A percentile compares a stretch with the other conserved stretches of the same genome.
These are phyloP conservation scores for Parachaetomium inaequale DNA, from an alignment of 495 filamentous ascomycete genomes.

Conservation along the genomic window DNA sequence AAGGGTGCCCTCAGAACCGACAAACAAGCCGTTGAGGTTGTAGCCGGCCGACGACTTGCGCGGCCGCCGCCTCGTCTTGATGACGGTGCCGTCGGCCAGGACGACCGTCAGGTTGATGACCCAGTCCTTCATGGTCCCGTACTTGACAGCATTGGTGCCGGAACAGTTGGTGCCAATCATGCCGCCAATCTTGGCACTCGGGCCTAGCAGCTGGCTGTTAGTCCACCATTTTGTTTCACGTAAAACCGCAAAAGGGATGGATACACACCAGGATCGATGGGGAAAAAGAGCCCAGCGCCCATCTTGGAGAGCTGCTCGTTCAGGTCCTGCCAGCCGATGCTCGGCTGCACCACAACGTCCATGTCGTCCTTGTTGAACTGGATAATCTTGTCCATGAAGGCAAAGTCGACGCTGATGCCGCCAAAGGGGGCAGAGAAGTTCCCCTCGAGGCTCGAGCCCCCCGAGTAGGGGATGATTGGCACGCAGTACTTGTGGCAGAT, in stretches of 20 bases:
- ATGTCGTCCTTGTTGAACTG: conserved; percentile 80
- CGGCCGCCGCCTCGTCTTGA: conserved; percentile 71
- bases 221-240: not conserved
- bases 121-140: conserved; percentile 87
- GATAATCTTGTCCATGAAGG: conserved; percentile 77
- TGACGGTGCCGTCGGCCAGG: conserved; percentile 70
- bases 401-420: conserved; percentile 86
- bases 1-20: conserved; percentile 75
- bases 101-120: conserved; percentile 78
- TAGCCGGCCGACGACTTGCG: conserved; percentile 79
- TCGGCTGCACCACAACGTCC: conserved; percentile 88
- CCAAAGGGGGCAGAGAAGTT: conserved; percentile 84
- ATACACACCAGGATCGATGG: conserved; percentile 68
- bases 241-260: not conserved
- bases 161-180: conserved; percentile 82
- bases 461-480: conserved; percentile 85
- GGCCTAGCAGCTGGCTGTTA: conserved; percentile 37
- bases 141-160: conserved; percentile 76
- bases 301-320: conserved; percentile 71
- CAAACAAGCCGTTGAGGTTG: conserved; percentile 71
- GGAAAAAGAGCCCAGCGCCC: conserved; percentile 79
- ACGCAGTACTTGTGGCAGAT: conserved; percentile 78
- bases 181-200: conserved; percentile 62
- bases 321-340: conserved; percentile 85
- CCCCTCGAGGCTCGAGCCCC: conserved; percentile 81